These are phyloP conservation scores for Prunus dulcis DNA, from an alignment of 306 rosid species.

Conservation along the genomic window DNA sequence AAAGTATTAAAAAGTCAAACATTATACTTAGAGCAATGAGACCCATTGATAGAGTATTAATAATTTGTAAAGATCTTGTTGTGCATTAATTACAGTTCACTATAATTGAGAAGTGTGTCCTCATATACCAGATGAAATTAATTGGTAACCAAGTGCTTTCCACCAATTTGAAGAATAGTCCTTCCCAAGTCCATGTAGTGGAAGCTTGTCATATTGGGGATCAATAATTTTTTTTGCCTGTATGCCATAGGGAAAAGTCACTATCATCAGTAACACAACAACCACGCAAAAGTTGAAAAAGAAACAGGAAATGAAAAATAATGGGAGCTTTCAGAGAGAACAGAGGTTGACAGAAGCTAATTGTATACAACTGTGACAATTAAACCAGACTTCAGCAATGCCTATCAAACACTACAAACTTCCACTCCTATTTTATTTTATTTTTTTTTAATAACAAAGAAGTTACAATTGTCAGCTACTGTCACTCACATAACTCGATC, in stretches of 20 bases:
- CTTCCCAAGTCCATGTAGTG: conserved; percentile 91
- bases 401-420: background rate
- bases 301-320: conserved; percentile 15
- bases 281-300: conserved; percentile 12
- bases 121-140: conserved; percentile 60
- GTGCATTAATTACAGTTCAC: conserved; percentile 1
- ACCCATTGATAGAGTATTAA: background rate
- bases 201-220: conserved; percentile 72
- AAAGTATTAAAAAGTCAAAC: background rate
- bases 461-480: background rate
- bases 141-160: conserved; percentile 78
- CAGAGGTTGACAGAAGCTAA: background rate
- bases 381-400: background rate
- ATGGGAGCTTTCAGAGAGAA: background rate
- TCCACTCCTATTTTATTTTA: background rate
- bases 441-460: background rate
- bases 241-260: conserved; percentile 36
- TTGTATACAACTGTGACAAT: background rate
- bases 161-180: conserved; percentile 78
- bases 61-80: background rate
- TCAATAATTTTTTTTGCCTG: conserved; percentile 71
- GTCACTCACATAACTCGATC: background rate
- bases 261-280: conserved; percentile 16
- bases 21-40: background rate
- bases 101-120: conserved; percentile 18